Base-by-base conservation (phyloP, 208 protist genomes). In the Leishmania mexicana region DNA sequence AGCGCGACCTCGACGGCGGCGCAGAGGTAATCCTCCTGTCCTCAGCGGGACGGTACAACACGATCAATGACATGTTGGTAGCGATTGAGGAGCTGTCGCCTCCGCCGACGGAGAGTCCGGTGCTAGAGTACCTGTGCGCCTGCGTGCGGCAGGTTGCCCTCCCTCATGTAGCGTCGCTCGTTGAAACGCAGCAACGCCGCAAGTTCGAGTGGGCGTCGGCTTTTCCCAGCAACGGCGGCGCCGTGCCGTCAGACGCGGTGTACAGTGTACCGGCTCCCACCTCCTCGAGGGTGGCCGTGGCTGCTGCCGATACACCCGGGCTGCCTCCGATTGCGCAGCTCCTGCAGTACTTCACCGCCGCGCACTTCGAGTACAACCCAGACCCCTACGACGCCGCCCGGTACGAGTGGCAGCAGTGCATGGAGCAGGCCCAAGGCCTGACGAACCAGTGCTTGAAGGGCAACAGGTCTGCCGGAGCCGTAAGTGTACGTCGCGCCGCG, bases 21-120 rank as follows among this genome's bases (percentile, higher is more conserved):
- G 91, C 92, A 78, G 89, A 96, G 74, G 17, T 85, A 15, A 80
- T 96, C n/a, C 79, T 97, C 45, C 79, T 93, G n/a, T 88, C 90
- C 31, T 90, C 83, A 70, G 88, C 91, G 28, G 67, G 87, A 65
- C 91, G 95, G 75, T 93, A 86, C 78, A 94, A 95, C 85, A 87
- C 86, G 10, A 83, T 97, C 45, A 94, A 89, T 76, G 94, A 97
- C 71, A 75, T 95, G 67, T 65, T 95, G 31, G 80, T 95, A 6
- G 83, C 77, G 38, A 4, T 95, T 19, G 88, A 91, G 77, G 83
- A 85, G 76, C 35, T 94, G 57, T 70, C 88, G 31, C 84, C 81
- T 17, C 71, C 85, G 28, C 64, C 79, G 1, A 28, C 11, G 0
- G 42, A 35, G 42, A 35, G 13, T 1, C 3, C 75, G 35, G 74